Evolutionary conservation across 2,329 filamentous ascomycete genomes (phyloP).

Genomic region (Pyricularia sp.): DNA sequence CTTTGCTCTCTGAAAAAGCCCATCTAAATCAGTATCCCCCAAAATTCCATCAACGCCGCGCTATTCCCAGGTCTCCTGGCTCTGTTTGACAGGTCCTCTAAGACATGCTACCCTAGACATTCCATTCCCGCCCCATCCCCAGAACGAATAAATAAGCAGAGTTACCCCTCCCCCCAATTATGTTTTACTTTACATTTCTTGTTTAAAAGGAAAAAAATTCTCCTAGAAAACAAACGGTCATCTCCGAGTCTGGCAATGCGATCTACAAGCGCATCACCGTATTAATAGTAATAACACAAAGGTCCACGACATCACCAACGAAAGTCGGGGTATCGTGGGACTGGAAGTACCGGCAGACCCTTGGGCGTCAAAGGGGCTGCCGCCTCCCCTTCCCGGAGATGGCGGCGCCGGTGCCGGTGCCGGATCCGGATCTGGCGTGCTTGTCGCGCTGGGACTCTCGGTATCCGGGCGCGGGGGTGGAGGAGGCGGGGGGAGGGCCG

Average conservation of each 20-base stretch:
- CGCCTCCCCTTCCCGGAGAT: conserved; percentile 7
- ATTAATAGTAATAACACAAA: not conserved
- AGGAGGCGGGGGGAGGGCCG: not conserved
- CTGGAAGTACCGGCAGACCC: not conserved
- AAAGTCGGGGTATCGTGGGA: not conserved
- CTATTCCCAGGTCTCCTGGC: not conserved
- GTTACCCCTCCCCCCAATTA: not conserved
- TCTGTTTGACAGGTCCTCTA: not conserved
- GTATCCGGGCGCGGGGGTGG: not conserved
- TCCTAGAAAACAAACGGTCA: not conserved
- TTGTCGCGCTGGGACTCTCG: not conserved
- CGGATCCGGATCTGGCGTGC: not conserved
- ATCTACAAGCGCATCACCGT: not conserved
- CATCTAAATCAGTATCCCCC: not conserved
- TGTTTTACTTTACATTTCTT: not conserved
- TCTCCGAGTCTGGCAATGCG: not conserved
- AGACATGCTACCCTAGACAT: not conserved
- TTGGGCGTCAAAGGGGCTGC: conserved; percentile 11
- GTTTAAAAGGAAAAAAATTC: not conserved
- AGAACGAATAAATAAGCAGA: not conserved
- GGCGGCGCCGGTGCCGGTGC: not conserved
- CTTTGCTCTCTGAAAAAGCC: not conserved
- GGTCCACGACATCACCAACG: not conserved
- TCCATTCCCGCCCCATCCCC: not conserved
- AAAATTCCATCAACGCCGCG: not conserved